Evolutionary conservation across 495 filamentous ascomycete genomes (phyloP).

Genomic region (Annulohypoxylon moriforme): DNA sequence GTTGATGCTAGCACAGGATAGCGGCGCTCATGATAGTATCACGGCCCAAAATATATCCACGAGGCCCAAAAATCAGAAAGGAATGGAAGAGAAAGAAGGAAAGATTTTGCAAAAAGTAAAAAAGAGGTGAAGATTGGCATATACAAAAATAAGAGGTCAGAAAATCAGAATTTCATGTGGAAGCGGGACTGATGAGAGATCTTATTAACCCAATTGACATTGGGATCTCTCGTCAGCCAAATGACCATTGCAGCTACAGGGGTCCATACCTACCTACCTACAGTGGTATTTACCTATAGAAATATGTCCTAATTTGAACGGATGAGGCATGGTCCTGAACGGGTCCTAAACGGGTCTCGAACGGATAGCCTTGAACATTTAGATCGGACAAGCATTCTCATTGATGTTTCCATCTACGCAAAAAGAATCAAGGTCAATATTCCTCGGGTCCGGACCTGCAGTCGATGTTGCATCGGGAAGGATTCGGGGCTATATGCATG

Average conservation of each 20-base stretch:
- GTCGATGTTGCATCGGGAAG: constrained; percentile 28
- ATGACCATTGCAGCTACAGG: constrained; percentile 15
- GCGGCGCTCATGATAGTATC: constrained; percentile 17
- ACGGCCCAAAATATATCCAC: background rate
- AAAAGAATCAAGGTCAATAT: background rate
- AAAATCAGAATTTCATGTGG: constrained; percentile 16
- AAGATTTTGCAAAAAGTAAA: background rate
- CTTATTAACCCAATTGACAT: constrained; percentile 14
- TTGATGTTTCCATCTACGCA: background rate
- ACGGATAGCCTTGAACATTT: constrained; percentile 16
- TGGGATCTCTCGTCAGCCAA: constrained; percentile 24
- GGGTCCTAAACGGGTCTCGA: constrained; percentile 19
- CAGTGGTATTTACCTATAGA: too few species aligned
- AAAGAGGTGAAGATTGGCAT: background rate
- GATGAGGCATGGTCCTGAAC: constrained; percentile 16
- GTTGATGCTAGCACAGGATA: constrained; percentile 18
- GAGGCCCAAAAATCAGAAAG: background rate
- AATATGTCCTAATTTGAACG: constrained; percentile 19
- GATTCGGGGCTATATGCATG: constrained; percentile 22
- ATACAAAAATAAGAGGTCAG: background rate
- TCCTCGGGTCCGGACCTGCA: constrained; percentile 19
- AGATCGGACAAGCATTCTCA: constrained; percentile 15
- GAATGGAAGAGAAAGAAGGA: background rate
- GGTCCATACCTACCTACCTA: constrained; percentile 8
- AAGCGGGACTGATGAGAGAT: constrained; percentile 23